Percentiles rank a stretch among this genome's conserved stretches.
phyloP scores from a whole-genome alignment of 805 yeast species.

The Grigorovia jiainica region DNA sequence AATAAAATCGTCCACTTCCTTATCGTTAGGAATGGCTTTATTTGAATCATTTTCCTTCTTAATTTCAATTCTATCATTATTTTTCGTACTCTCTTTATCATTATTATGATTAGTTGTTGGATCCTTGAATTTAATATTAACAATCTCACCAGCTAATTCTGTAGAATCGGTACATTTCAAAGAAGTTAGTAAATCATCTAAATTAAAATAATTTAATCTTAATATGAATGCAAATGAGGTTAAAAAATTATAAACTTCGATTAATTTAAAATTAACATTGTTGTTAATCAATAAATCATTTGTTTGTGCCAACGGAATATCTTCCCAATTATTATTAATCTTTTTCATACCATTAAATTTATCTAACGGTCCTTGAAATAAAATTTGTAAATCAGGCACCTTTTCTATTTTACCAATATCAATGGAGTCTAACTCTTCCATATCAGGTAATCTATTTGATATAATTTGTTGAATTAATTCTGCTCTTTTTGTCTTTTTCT shows the following conservation, averaged over 20 bases:
- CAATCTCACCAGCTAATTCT: conserved; percentile 16
- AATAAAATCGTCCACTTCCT: not conserved
- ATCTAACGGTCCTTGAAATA: conserved; percentile 15
- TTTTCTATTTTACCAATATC: not conserved
- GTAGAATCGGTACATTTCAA: conserved; percentile 19
- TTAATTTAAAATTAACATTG: conserved; percentile 10
- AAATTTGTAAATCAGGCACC: conserved; percentile 12
- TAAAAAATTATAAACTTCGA: conserved; percentile 18
- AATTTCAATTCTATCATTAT: not conserved
- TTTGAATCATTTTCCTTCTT: not conserved
- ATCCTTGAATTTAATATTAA: conserved; percentile 5
- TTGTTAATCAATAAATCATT: conserved; percentile 2
- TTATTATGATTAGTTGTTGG: not conserved
- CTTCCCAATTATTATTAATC: conserved; percentile 11
- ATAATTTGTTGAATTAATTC: not conserved
- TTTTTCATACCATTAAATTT: conserved; percentile 7
- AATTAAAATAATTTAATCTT: conserved; percentile 13
- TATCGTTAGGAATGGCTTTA: not conserved
- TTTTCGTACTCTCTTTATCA: not conserved
- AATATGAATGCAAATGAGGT: conserved; percentile 14
- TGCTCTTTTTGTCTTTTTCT: not conserved
- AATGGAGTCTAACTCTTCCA: not conserved
- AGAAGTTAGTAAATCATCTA: conserved; percentile 19
- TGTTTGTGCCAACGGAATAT: conserved; percentile 7
- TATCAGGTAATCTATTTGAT: not conserved